Evolutionary conservation across 306 rosid genomes (phyloP).

Genomic region (Pyrus pyrifolia): DNA sequence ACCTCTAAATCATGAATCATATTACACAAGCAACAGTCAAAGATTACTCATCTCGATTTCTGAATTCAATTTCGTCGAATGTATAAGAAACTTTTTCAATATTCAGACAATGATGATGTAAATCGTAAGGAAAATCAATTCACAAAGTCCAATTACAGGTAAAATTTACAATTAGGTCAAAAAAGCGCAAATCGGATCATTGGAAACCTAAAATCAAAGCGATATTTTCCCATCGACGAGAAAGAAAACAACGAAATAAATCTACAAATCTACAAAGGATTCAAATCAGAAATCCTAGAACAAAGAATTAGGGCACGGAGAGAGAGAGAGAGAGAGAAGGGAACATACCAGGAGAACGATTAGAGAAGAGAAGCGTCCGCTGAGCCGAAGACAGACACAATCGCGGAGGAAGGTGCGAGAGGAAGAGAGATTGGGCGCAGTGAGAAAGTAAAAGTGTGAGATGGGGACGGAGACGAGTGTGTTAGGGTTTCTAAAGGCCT

Average conservation of each 20-base stretch:
- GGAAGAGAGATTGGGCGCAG: not conserved
- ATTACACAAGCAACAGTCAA: not conserved
- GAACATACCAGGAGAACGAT: not conserved
- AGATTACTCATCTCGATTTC: too few relatives aligned
- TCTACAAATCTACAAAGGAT: not conserved
- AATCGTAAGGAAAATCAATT: not conserved
- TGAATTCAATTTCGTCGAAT: too few relatives aligned
- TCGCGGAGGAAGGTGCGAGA: not conserved
- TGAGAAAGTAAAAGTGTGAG: not conserved
- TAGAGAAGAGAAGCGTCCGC: not conserved
- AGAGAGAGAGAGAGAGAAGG: not conserved
- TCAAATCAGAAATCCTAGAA: not conserved
- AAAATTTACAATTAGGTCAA: not conserved
- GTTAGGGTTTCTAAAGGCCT: not conserved
- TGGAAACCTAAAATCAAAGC: not conserved
- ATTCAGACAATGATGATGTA: not conserved
- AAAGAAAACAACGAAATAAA: not conserved
- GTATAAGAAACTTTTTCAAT: too few relatives aligned
- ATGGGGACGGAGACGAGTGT: not conserved
- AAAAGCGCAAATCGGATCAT: not conserved
- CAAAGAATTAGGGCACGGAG: not conserved
- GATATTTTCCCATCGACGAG: not conserved
- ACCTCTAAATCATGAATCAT: not conserved
- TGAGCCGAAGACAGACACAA: not conserved
- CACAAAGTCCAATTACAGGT: not conserved